phyloP scores from a whole-genome alignment of 495 filamentous ascomycete species.

The Corynascus novoguineensis region DNA sequence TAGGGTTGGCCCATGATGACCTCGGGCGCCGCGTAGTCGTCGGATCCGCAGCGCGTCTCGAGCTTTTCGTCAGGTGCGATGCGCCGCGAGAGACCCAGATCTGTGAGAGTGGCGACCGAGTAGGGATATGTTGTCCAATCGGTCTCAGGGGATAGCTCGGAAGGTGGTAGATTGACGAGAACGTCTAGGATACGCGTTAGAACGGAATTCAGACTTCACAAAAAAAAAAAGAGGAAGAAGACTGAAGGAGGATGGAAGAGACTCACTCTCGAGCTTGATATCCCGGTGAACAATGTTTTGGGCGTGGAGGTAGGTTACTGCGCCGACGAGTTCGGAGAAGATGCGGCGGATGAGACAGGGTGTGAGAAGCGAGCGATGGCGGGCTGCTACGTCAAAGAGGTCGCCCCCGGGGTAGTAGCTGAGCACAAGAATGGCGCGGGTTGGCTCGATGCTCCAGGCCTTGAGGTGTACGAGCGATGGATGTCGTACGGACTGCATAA shows the following conservation, averaged over 20 bases:
- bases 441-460: constrained; percentile 75
- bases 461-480: constrained; percentile 86
- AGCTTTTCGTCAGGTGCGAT: constrained; percentile 75
- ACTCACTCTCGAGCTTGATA: constrained; percentile 94
- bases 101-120: constrained; percentile 81
- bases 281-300: constrained; percentile 89
- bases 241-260: constrained; percentile 17
- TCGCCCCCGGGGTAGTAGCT: constrained; percentile 93
- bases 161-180: constrained; percentile 71
- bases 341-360: constrained; percentile 73
- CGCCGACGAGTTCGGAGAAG: constrained; percentile 80
- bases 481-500: constrained; percentile 78
- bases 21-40: constrained; percentile 96
- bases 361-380: constrained; percentile 56
- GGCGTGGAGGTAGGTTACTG: constrained; percentile 78
- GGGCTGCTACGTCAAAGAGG: constrained; percentile 84
- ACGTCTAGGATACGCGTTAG: constrained; percentile 56
- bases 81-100: constrained; percentile 82
- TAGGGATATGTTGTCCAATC: constrained; percentile 70
- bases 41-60: constrained; percentile 85
- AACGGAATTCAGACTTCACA: too few species aligned
- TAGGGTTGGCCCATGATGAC: constrained; percentile 93
- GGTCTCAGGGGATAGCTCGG: constrained; percentile 37
- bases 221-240: background rate
- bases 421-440: constrained; percentile 75